Evolutionary conservation across 139 green algal species (phyloP), one percentile per base, ranked within the genome.

Genomic region (Desmodesmus armatus): DNA sequence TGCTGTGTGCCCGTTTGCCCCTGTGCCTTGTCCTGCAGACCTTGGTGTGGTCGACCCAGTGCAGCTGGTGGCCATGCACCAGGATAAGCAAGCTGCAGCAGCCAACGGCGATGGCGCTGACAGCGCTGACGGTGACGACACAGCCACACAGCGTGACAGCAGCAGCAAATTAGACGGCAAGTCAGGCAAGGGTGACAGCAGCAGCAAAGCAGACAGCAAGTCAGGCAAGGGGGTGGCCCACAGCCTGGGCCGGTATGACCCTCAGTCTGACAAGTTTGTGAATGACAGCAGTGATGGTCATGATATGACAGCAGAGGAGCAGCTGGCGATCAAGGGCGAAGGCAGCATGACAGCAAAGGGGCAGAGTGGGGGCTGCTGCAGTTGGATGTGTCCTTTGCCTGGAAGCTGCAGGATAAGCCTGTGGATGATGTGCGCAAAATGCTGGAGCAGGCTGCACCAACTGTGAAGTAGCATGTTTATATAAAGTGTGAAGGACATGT

Each of bases 361-460:
- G 40, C 19, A n/a, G 43, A 63, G 47, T 63, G 73, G 23, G 39
- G 29, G 66, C 43, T 82, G 76, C 51, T 72, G 76, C 23, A 55
- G 76, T 29, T 82, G 37, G 76, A 82, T 21, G 7, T 82, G 35
- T 72, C 53, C 0, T 82, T 17, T 39, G 76, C 41, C 25, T 82
- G 76, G 76, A n/a, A 40, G 35, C 21, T 72, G 53, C 53, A 31
- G 29, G 73, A 80, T 35, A 19, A 82, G 76, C 37, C 71, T 35
- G 23, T 40, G 25, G 27, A 6, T 39, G 71, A n/a, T 17, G 51
- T n/a, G 51, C 51, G 51, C 51, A 13, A 17, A 17, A 13, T 13
- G 51, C 51, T 27, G 51, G 17, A 17, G 51, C 13, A 17, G 51
- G 51, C 51, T 13, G 51, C 51, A 17, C 13, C 51, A 62, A 17